phyloP scores from a whole-genome alignment of 306 rosid species.

The Comarum palustre region DNA sequence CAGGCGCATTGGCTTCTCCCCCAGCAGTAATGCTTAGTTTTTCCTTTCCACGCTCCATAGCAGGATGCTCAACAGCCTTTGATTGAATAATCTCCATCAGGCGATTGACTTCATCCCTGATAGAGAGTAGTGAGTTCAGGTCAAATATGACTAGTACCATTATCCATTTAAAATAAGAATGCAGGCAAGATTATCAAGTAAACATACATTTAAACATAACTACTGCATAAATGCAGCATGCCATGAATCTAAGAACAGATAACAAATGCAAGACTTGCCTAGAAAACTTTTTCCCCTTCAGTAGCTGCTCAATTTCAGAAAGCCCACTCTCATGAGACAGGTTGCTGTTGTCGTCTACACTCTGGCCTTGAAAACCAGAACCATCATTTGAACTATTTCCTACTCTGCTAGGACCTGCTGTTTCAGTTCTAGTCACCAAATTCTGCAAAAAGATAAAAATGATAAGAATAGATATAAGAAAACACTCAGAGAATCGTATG shows the following conservation, averaged over 20 bases:
- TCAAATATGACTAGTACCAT: not conserved
- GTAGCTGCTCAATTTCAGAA: conserved; percentile 41
- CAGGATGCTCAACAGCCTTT: conserved; percentile 51
- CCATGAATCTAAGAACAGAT: not conserved
- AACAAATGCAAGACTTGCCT: conserved; percentile 29
- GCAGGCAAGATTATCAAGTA: not conserved
- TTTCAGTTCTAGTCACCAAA: conserved; percentile 16
- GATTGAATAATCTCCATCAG: conserved; percentile 66
- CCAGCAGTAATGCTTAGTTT: conserved; percentile 19
- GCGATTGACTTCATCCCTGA: conserved; percentile 68
- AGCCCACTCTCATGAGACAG: conserved; percentile 19
- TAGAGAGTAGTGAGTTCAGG: conserved; percentile 2
- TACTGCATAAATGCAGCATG: not conserved
- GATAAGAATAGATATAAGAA: conserved; percentile 13
- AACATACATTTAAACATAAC: not conserved
- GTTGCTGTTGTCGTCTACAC: conserved; percentile 12
- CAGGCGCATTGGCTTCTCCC: conserved; percentile 39
- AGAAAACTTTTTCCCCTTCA: conserved; percentile 45
- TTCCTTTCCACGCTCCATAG: conserved; percentile 35
- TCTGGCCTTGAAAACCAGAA: conserved; percentile 20
- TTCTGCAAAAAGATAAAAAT: conserved; percentile 27
- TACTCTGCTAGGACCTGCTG: conserved; percentile 32
- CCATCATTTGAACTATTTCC: conserved; percentile 14
- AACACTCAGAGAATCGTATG: not conserved
- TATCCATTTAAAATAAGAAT: not conserved